phyloP scores from a whole-genome alignment of 2,329 filamentous ascomycete species.

The Ascochyta koolunga region DNA sequence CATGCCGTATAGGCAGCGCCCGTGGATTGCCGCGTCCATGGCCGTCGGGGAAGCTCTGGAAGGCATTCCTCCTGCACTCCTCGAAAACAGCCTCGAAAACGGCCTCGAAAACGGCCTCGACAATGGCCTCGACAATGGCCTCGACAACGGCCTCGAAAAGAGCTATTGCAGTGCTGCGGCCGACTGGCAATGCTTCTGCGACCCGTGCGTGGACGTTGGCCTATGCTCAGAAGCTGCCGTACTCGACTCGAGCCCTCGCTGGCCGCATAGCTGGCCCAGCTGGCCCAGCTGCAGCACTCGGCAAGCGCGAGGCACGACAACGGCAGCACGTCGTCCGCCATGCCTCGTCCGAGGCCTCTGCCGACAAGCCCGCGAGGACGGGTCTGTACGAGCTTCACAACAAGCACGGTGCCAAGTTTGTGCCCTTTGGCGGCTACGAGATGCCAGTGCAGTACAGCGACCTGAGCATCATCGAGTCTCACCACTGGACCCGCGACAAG shows the following conservation, averaged over 20 bases:
- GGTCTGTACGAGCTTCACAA: conserved; percentile 81
- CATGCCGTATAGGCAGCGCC: conserved; percentile 9
- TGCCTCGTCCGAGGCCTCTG: conserved; percentile 35
- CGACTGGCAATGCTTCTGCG: conserved; percentile 34
- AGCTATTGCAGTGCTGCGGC: conserved; percentile 29
- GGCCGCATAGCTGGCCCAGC: too few relatives aligned
- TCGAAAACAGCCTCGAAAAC: conserved; percentile 42
- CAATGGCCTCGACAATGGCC: conserved; percentile 41
- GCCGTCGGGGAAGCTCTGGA: conserved; percentile 16
- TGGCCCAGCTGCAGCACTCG: conserved; percentile 32
- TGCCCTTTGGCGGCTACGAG: conserved; percentile 89
- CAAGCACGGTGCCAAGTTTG: conserved; percentile 85
- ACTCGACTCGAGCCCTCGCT: conserved; percentile 21
- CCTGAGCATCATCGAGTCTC: conserved; percentile 79
- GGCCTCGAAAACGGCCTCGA: conserved; percentile 43
- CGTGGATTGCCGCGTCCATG: conserved; percentile 23
- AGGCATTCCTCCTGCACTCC: conserved; percentile 18
- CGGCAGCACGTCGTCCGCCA: conserved; percentile 30
- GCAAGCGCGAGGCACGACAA: conserved; percentile 24
- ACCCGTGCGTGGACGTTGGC: conserved; percentile 20
- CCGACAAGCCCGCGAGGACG: conserved; percentile 60
- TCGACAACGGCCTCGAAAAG: conserved; percentile 41
- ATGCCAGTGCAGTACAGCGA: conserved; percentile 92
- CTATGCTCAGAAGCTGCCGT: conserved; percentile 18
- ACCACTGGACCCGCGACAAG: conserved; percentile 86